Evolutionary conservation across 306 rosid species (phyloP).

Genomic region (Erythrophleum fordii): DNA sequence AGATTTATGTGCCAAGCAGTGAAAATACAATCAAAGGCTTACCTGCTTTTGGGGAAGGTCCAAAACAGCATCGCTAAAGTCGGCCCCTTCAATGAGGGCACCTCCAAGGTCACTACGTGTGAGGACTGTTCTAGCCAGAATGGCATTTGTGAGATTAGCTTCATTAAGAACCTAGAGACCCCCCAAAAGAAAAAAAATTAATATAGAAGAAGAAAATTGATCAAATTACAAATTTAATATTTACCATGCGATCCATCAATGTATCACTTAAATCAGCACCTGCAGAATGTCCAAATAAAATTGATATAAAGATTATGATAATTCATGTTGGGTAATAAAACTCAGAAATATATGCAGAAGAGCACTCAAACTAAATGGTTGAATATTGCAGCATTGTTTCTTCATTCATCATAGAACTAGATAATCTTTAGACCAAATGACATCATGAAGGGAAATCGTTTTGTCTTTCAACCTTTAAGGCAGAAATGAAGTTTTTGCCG

Average conservation of each 20-base stretch:
- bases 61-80: constrained; percentile 93
- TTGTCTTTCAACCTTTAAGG: neutral
- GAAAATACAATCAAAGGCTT: neutral
- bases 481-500: too few relatives aligned
- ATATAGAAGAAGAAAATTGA: neutral
- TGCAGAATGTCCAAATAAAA: constrained; percentile 33
- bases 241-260: constrained; percentile 98
- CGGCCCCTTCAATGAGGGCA: constrained; percentile 86
- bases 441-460: neutral
- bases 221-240: neutral
- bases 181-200: constrained; percentile 9
- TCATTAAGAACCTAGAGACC: constrained; percentile 74
- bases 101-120: constrained; percentile 96
- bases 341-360: neutral
- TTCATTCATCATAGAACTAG: neutral
- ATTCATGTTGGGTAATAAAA: constrained; percentile 4
- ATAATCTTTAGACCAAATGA: neutral
- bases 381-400: neutral
- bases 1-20: neutral
- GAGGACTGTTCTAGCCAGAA: constrained; percentile 82
- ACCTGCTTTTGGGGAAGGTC: constrained; percentile 88
- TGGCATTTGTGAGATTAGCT: constrained; percentile 86
- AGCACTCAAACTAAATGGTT: neutral
- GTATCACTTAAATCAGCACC: constrained; percentile 96
- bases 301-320: neutral